Evolutionary conservation across 345 rosid species (phyloP).

Genomic region (Hypericum perforatum): DNA sequence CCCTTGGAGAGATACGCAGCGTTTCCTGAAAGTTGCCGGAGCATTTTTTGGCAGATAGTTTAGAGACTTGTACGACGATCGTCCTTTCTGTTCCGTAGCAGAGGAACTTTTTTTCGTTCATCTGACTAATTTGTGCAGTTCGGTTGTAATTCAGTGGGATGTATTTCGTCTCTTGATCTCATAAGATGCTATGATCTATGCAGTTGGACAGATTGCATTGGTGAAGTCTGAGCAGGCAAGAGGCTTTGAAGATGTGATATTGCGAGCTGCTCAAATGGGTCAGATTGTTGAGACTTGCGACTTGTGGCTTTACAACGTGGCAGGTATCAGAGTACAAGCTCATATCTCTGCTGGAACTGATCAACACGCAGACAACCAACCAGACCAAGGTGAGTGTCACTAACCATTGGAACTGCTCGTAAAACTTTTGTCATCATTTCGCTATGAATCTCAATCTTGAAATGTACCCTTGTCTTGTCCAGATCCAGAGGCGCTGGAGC

Average conservation of each 20-base stretch:
- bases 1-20: no score
- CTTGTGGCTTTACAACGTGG: no score
- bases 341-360: no score
- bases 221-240: constrained; percentile 98
- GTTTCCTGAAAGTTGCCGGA: no score
- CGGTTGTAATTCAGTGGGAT: not conserved
- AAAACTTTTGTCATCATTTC: no score
- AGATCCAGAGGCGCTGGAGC: constrained; percentile 93
- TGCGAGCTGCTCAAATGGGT: constrained; percentile 87
- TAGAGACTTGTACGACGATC: no score
- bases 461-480: constrained; percentile 15
- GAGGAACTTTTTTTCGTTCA: no score
- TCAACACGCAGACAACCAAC: constrained; percentile 59
- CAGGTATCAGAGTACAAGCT: no score
- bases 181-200: not conserved
- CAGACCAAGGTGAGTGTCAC: constrained; percentile 69
- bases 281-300: constrained; percentile 62
- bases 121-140: no score
- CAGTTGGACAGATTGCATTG: constrained; percentile 89
- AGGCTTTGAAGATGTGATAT: constrained; percentile 79
- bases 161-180: not conserved
- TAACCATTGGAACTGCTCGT: not conserved
- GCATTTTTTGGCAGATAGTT: no score
- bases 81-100: no score
- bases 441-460: not conserved